Percentiles rank a stretch among this genome's conserved stretches.
Conservation (phyloP, 441 rosid genomes). For the Populus hybrid region DNA sequence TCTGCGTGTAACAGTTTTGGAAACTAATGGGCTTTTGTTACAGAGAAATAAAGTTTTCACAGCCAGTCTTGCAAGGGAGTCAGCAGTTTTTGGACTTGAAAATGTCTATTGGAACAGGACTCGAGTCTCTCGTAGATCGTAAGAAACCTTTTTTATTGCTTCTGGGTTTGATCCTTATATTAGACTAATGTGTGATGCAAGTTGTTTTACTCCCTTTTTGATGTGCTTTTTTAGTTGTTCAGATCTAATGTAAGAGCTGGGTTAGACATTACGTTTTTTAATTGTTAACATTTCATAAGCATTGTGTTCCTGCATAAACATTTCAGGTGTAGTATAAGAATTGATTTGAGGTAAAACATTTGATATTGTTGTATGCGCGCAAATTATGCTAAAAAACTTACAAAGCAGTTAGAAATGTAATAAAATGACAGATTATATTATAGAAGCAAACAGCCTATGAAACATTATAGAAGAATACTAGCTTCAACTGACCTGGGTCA, state of each 20-base stretch:
- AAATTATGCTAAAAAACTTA: background rate
- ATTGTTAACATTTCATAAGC: background rate
- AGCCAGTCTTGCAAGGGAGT: background rate
- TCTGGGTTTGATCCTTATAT: background rate
- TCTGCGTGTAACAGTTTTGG: background rate
- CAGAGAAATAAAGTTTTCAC: background rate
- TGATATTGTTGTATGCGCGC: background rate
- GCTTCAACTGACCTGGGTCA: background rate
- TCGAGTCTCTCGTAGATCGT: constrained; percentile 3
- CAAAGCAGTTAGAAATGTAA: background rate
- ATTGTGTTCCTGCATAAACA: background rate
- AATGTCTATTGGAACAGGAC: background rate
- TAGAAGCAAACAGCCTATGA: background rate
- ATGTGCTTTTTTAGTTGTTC: background rate
- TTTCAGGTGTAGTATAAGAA: background rate
- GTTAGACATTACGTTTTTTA: background rate
- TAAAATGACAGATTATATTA: background rate
- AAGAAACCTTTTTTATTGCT: background rate
- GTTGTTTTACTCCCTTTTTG: background rate
- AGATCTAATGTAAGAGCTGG: background rate
- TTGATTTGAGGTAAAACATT: background rate
- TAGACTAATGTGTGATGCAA: background rate
- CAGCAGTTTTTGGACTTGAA: background rate
- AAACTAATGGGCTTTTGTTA: background rate
- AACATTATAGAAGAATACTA: no score